Evolutionary conservation across 2,329 filamentous ascomycete genomes (phyloP).

Genomic region (Diaporthe sp.): DNA sequence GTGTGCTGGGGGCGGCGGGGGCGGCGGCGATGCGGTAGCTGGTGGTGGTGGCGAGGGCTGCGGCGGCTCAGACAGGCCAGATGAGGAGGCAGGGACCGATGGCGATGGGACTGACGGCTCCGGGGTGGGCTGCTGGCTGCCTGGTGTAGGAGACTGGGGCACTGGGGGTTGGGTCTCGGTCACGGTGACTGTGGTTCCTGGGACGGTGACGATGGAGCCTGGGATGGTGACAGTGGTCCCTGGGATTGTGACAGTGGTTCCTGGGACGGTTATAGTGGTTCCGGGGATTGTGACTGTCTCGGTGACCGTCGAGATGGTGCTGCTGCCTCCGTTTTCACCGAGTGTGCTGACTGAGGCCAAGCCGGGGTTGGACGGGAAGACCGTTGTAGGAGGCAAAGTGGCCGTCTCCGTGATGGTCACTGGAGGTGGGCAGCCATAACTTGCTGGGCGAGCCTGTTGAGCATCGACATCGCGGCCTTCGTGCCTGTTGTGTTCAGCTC

Average conservation of each 20-base stretch:
- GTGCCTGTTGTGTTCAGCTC: constrained; percentile 1
- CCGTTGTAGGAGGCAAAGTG: background rate
- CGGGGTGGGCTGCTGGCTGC: background rate
- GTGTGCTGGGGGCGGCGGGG: background rate
- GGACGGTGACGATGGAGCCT: background rate
- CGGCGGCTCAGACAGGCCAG: background rate
- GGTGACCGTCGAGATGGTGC: background rate
- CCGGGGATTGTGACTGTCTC: constrained; percentile 15
- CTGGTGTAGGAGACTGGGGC: background rate
- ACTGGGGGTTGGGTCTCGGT: constrained; percentile 12
- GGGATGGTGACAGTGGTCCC: constrained; percentile 9
- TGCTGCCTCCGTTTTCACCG: background rate
- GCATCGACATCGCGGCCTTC: background rate
- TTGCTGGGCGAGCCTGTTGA: background rate
- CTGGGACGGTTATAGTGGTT: background rate
- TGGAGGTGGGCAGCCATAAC: background rate
- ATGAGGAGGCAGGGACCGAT: background rate
- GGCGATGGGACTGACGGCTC: background rate
- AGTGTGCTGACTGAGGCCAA: background rate
- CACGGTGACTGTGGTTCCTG: background rate
- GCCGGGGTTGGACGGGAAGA: constrained; percentile 6
- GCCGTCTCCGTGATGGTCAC: constrained; percentile 12
- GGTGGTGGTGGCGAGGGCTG: background rate
- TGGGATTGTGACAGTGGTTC: constrained; percentile 2
- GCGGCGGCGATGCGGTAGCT: background rate